phyloP scores from a whole-genome alignment of 495 filamentous ascomycete species.

The Beverwykella pulmonaria region DNA sequence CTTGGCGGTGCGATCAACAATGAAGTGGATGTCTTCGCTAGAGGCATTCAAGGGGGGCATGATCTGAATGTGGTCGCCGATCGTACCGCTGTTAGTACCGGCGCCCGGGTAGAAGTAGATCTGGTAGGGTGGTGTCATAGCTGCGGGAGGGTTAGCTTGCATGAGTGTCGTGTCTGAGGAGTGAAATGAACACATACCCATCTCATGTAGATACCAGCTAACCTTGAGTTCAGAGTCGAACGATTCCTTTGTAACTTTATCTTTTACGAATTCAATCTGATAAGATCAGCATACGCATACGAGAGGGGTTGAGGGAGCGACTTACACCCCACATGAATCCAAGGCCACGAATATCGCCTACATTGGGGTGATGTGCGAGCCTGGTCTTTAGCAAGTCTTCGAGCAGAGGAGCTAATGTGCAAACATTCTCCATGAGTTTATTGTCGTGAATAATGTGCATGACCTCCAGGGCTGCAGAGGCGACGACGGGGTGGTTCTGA shows the following conservation, averaged over 20 bases:
- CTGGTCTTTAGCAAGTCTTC: constrained; percentile 49
- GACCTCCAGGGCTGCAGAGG: constrained; percentile 63
- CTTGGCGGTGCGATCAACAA: constrained; percentile 40
- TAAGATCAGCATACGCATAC: background rate
- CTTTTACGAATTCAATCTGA: constrained; percentile 58
- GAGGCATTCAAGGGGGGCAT: constrained; percentile 72
- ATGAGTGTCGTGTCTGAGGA: background rate
- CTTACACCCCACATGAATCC: constrained; percentile 65
- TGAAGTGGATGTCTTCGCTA: constrained; percentile 39
- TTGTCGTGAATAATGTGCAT: constrained; percentile 61
- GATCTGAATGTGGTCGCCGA: constrained; percentile 75
- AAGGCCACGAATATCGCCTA: constrained; percentile 66
- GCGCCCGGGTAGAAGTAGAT: constrained; percentile 71
- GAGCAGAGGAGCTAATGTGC: constrained; percentile 55
- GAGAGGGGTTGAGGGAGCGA: background rate
- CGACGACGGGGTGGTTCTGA: constrained; percentile 62
- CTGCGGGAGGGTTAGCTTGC: constrained; percentile 23
- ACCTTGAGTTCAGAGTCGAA: constrained; percentile 46
- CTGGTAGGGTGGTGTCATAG: constrained; percentile 50
- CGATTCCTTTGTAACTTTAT: constrained; percentile 58
- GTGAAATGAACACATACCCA: constrained; percentile 29
- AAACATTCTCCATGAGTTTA: constrained; percentile 58
- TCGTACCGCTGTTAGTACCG: constrained; percentile 67
- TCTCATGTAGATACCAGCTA: constrained; percentile 43
- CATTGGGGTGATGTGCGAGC: constrained; percentile 56